Percentiles rank a stretch among this genome's conserved stretches.
Evolutionary conservation across 2,329 filamentous ascomycete genomes (phyloP).

Genomic region (Nemania abortiva): DNA sequence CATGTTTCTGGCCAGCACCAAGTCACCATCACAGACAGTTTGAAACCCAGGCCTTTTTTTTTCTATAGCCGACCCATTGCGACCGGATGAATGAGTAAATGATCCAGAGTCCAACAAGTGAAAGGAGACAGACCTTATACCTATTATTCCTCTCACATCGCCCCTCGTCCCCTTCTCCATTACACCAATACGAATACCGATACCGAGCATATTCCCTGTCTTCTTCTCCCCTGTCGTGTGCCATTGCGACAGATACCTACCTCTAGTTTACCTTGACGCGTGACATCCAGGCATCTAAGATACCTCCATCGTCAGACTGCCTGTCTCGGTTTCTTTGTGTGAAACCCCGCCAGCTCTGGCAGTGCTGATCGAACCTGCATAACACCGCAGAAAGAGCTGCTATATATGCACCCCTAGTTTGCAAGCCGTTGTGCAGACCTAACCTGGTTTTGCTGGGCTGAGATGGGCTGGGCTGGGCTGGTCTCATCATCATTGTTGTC

Average conservation of each 20-base stretch:
- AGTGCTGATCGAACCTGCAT: background rate
- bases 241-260: background rate
- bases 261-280: background rate
- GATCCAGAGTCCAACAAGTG: background rate
- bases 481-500: background rate
- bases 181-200: background rate
- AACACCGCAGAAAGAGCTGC: background rate
- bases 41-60: background rate
- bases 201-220: background rate
- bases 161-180: background rate
- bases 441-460: conserved; percentile 18
- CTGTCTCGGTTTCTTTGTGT: conserved; percentile 15
- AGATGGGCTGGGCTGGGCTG: background rate
- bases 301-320: conserved; percentile 3
- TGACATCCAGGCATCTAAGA: background rate
- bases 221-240: conserved; percentile 2
- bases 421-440: background rate
- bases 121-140: background rate
- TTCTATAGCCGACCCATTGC: background rate
- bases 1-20: background rate
- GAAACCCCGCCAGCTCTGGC: background rate
- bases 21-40: background rate
- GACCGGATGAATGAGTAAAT: background rate
- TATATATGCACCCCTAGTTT: conserved; percentile 18
- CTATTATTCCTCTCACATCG: background rate